Evolutionary conservation across 2,329 filamentous ascomycete species (phyloP).

Genomic region (Aspergillus awamori): DNA sequence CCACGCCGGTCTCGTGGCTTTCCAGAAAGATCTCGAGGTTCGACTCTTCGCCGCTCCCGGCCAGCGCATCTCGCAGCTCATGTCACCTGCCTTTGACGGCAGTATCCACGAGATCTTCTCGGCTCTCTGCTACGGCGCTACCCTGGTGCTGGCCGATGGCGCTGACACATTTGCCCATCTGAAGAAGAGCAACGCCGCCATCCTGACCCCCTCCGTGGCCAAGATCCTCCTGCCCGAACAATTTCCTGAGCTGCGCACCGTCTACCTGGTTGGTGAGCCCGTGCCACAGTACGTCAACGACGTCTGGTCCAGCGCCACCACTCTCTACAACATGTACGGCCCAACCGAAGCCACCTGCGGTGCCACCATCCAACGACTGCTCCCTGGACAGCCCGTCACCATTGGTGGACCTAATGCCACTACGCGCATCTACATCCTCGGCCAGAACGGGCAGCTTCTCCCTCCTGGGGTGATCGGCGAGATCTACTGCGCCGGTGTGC

Average conservation of each 20-base stretch:
- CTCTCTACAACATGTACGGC: constrained; percentile 50
- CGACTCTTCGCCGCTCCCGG: constrained; percentile 40
- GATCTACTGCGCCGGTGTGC: constrained; percentile 49
- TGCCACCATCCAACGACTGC: constrained; percentile 38
- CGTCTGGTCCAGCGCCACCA: constrained; percentile 33
- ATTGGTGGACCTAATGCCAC: constrained; percentile 42
- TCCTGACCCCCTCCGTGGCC: constrained; percentile 47
- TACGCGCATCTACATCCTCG: constrained; percentile 48
- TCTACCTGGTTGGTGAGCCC: constrained; percentile 46
- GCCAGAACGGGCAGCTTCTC: constrained; percentile 32
- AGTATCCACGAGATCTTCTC: constrained; percentile 49
- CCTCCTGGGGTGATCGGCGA: constrained; percentile 45
- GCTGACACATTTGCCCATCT: constrained; percentile 37
- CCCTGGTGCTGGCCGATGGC: constrained; percentile 36
- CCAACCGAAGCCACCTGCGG: constrained; percentile 48
- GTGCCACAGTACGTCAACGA: constrained; percentile 40
- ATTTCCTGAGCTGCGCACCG: constrained; percentile 32
- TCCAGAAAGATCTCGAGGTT: constrained; percentile 36
- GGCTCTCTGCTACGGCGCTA: constrained; percentile 44
- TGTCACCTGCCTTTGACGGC: constrained; percentile 51
- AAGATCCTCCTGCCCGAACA: constrained; percentile 34
- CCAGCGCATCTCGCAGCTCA: constrained; percentile 41
- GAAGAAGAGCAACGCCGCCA: constrained; percentile 30
- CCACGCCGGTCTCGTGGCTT: constrained; percentile 42
- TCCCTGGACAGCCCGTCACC: constrained; percentile 32